A percentile compares a stretch with the other conserved stretches of the same genome.
These are phyloP conservation scores for Lecanicillium sp. DNA, from an alignment of 2,329 filamentous ascomycete species.

Conservation along the genomic window DNA sequence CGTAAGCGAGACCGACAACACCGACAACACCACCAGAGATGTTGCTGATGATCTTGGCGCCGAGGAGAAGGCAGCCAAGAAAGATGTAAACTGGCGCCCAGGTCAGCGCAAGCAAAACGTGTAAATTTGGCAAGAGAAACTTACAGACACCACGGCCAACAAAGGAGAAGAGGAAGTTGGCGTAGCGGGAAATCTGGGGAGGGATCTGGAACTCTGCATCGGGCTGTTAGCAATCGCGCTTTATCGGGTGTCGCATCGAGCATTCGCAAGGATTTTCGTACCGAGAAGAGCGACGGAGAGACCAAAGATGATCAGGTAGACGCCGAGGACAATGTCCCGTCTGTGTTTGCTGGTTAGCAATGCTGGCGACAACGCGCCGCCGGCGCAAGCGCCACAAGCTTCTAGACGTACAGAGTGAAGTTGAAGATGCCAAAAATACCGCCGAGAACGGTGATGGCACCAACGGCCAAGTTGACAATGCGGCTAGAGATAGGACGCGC, in stretches of 20 bases:
- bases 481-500: conserved; percentile 53
- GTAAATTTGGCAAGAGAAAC: conserved; percentile 30
- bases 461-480: conserved; percentile 86
- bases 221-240: conserved; percentile 19
- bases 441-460: conserved; percentile 79
- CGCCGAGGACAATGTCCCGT: conserved; percentile 64
- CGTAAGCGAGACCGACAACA: conserved; percentile 71
- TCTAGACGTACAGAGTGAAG: conserved; percentile 54
- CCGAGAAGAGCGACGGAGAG: conserved; percentile 64
- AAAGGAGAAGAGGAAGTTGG: conserved; percentile 97
- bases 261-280: conserved; percentile 23
- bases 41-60: conserved; percentile 58
- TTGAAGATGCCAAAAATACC: conserved; percentile 69
- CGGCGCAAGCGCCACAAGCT: background rate
- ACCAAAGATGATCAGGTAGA: conserved; percentile 89
- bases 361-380: background rate
- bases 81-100: conserved; percentile 80
- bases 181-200: conserved; percentile 86
- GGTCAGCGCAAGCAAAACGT: conserved; percentile 9
- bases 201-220: conserved; percentile 83
- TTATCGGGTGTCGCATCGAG: background rate
- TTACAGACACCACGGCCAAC: conserved; percentile 89
- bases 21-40: conserved; percentile 75
- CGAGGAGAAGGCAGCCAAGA: conserved; percentile 77
- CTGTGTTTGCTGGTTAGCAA: conserved; percentile 20